Conservation (phyloP, 768 basidiomycete genomes). For the Macrolepiota dolichaula region DNA sequence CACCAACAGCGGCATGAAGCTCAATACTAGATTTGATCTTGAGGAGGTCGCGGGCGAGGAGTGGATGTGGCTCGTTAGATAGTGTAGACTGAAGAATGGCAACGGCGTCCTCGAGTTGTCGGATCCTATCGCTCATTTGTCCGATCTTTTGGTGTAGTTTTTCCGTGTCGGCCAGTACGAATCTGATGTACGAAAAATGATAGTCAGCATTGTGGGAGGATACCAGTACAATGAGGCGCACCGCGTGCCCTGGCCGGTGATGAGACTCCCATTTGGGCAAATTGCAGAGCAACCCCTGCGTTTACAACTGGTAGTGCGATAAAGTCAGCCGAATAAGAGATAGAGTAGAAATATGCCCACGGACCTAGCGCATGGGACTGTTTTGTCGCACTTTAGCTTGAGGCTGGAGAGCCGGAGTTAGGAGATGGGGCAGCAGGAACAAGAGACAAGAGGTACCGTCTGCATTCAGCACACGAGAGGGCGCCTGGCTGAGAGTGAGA, state of each 20-base stretch:
- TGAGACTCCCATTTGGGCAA: conserved; percentile 74
- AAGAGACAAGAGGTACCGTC: conserved; percentile 37
- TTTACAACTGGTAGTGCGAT: conserved; percentile 42
- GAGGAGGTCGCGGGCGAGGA: conserved; percentile 57
- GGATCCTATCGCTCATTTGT: conserved; percentile 67
- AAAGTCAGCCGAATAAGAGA: conserved; percentile 2
- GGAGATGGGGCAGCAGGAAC: background rate
- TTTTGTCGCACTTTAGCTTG: conserved; percentile 76
- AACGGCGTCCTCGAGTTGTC: conserved; percentile 69
- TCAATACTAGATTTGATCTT: conserved; percentile 70
- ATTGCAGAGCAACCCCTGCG: conserved; percentile 75
- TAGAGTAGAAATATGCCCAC: background rate
- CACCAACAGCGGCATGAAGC: conserved; percentile 54
- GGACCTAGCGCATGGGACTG: conserved; percentile 53
- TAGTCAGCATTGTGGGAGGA: no score
- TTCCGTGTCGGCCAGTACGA: conserved; percentile 71
- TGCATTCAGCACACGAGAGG: conserved; percentile 60
- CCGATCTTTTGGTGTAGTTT: conserved; percentile 66
- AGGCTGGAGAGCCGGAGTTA: conserved; percentile 33
- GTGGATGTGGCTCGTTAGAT: conserved; percentile 52
- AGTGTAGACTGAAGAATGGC: conserved; percentile 48
- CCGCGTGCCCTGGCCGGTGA: conserved; percentile 78
- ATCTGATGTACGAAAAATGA: conserved; percentile 30
- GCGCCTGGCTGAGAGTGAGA: conserved; percentile 29
- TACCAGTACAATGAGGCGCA: conserved; percentile 24